Evolutionary conservation across 441 rosid genomes (phyloP).

Genomic region (Erodium trifolium): DNA sequence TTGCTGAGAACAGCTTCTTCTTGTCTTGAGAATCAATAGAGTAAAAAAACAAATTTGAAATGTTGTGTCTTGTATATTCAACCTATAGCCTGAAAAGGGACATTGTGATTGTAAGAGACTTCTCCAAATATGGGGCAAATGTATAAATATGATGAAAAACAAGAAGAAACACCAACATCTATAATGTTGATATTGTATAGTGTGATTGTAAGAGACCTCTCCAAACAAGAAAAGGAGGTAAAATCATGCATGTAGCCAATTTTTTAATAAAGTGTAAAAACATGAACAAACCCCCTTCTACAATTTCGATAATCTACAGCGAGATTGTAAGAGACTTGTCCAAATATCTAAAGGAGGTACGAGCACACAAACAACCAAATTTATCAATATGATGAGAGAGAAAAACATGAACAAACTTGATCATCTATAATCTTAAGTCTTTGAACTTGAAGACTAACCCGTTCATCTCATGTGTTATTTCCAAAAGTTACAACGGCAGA

Average conservation of each 20-base stretch:
- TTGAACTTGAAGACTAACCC: not conserved
- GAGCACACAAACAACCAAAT: too few species aligned
- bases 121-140: not conserved
- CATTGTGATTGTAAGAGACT: slow-evolving; percentile 23
- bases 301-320: not conserved
- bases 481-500: not conserved
- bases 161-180: not conserved
- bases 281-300: not conserved
- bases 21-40: slow-evolving; percentile 25
- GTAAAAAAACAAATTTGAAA: slow-evolving; percentile 19
- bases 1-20: slow-evolving; percentile 28
- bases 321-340: too few species aligned
- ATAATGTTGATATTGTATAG: not conserved
- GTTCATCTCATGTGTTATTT: not conserved
- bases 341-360: too few species aligned
- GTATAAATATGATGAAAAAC: not conserved
- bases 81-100: slow-evolving; percentile 37
- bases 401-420: too few species aligned
- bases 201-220: not conserved
- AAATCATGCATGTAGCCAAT: not conserved
- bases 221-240: not conserved
- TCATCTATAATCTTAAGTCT: too few species aligned
- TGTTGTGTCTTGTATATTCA: slow-evolving; percentile 22
- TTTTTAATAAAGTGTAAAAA: not conserved
- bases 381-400: too few species aligned